Evolutionary conservation across 2,329 filamentous ascomycete genomes (phyloP).

Genomic region (Penicillium sp.): DNA sequence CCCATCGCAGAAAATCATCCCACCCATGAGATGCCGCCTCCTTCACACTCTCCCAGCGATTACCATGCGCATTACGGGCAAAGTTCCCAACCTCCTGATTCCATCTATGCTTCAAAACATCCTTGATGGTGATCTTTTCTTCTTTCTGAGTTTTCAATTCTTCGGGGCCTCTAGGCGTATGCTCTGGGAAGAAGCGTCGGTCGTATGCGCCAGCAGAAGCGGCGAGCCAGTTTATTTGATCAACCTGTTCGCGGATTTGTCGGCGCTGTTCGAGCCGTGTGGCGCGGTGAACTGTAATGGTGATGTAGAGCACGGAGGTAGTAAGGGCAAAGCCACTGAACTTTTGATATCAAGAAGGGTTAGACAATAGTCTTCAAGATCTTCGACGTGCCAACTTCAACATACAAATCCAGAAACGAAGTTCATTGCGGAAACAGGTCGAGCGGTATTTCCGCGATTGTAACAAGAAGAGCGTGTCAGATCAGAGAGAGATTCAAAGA

Average conservation of each 20-base stretch:
- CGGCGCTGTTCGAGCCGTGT: conserved; percentile 59
- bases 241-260: conserved; percentile 50
- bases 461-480: neutral
- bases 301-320: conserved; percentile 72
- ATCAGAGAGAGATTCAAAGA: neutral
- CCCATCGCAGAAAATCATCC: conserved; percentile 48
- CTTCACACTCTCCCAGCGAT: conserved; percentile 66
- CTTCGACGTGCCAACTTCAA: conserved; percentile 18
- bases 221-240: conserved; percentile 46
- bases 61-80: conserved; percentile 67
- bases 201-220: conserved; percentile 42
- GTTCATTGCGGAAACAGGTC: conserved; percentile 60
- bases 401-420: conserved; percentile 75
- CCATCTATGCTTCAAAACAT: conserved; percentile 76
- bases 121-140: conserved; percentile 57
- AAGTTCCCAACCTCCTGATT: conserved; percentile 72
- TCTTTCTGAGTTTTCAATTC: conserved; percentile 10
- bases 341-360: conserved; percentile 47
- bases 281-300: conserved; percentile 69
- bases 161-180: conserved; percentile 16
- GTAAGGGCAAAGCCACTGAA: conserved; percentile 77
- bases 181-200: conserved; percentile 30
- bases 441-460: neutral
- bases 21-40: conserved; percentile 52
- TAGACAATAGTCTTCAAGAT: conserved; percentile 12